phyloP scores from a whole-genome alignment of 2,329 filamentous ascomycete genomes.

The Aspergillus uvarum region DNA sequence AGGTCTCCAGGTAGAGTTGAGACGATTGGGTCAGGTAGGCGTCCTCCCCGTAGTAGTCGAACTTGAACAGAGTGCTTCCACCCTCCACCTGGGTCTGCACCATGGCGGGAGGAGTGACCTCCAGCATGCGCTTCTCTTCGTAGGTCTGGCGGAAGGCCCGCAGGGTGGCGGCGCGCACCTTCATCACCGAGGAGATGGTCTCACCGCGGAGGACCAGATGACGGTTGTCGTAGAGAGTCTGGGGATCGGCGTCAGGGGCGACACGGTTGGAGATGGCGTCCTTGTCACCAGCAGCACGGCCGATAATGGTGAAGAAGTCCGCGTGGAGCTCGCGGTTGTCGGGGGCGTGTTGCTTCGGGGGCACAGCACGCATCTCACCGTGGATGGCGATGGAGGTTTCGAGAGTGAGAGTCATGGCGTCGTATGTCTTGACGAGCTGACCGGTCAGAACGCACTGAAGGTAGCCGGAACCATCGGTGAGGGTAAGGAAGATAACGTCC shows the following conservation, averaged over 20 bases:
- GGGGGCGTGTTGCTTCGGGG: slow-evolving; percentile 73
- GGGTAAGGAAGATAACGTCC: slow-evolving; percentile 80
- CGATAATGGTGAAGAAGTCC: slow-evolving; percentile 81
- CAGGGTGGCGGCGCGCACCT: slow-evolving; percentile 78
- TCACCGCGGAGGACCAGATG: slow-evolving; percentile 86
- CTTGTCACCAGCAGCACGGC: slow-evolving; percentile 77
- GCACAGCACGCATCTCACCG: slow-evolving; percentile 81
- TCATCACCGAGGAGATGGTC: slow-evolving; percentile 79
- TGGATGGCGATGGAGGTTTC: slow-evolving; percentile 84
- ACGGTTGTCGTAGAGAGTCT: slow-evolving; percentile 75
- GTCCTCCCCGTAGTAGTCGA: slow-evolving; percentile 84
- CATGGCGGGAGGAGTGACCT: slow-evolving; percentile 85
- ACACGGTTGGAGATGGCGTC: slow-evolving; percentile 88
- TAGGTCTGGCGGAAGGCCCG: slow-evolving; percentile 77
- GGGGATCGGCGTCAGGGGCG: slow-evolving; percentile 65
- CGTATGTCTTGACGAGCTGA: slow-evolving; percentile 85
- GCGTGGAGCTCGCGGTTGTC: slow-evolving; percentile 85
- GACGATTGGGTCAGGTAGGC: slow-evolving; percentile 96
- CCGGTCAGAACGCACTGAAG: slow-evolving; percentile 83
- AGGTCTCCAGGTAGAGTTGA: slow-evolving; percentile 96
- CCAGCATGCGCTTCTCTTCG: slow-evolving; percentile 72
- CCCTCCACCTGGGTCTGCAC: slow-evolving; percentile 96
- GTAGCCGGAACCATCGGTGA: slow-evolving; percentile 79
- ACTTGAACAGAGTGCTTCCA: slow-evolving; percentile 84
- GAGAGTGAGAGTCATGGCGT: slow-evolving; percentile 78